These are phyloP conservation scores for Sporothrix dimorphospora DNA, from an alignment of 2,329 filamentous ascomycete genomes.

Conservation along the genomic window DNA sequence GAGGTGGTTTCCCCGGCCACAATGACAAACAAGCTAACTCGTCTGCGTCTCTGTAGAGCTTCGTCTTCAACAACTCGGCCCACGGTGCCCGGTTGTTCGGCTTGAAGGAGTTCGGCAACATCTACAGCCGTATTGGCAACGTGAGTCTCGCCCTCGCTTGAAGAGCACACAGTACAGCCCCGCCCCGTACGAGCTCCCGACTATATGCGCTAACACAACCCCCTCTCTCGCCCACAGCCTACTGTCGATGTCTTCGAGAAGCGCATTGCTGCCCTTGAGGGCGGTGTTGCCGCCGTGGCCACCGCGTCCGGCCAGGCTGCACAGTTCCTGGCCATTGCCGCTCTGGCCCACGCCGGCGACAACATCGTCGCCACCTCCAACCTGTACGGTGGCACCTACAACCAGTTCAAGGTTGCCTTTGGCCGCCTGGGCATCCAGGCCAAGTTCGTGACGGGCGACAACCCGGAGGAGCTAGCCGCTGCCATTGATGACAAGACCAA, in stretches of 20 bases:
- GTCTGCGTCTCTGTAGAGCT: constrained; percentile 60
- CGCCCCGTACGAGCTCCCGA: neutral
- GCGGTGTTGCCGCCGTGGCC: constrained; percentile 83
- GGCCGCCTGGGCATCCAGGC: constrained; percentile 84
- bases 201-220: neutral
- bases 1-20: constrained; percentile 27
- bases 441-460: constrained; percentile 85
- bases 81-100: constrained; percentile 94
- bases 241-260: constrained; percentile 97
- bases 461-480: constrained; percentile 74
- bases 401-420: constrained; percentile 91
- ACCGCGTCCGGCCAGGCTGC: constrained; percentile 85
- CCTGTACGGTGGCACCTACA: constrained; percentile 94
- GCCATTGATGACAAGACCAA: constrained; percentile 93
- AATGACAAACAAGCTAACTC: constrained; percentile 7
- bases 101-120: constrained; percentile 96
- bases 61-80: constrained; percentile 91
- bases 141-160: constrained; percentile 15
- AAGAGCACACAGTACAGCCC: neutral
- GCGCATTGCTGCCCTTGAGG: constrained; percentile 92
- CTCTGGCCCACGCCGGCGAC: constrained; percentile 85
- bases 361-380: constrained; percentile 92
- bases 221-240: constrained; percentile 61
- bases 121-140: constrained; percentile 97
- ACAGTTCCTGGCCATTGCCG: constrained; percentile 85